Conservation (phyloP, 2,329 filamentous ascomycete genomes). For the Fusarium stilboides region DNA sequence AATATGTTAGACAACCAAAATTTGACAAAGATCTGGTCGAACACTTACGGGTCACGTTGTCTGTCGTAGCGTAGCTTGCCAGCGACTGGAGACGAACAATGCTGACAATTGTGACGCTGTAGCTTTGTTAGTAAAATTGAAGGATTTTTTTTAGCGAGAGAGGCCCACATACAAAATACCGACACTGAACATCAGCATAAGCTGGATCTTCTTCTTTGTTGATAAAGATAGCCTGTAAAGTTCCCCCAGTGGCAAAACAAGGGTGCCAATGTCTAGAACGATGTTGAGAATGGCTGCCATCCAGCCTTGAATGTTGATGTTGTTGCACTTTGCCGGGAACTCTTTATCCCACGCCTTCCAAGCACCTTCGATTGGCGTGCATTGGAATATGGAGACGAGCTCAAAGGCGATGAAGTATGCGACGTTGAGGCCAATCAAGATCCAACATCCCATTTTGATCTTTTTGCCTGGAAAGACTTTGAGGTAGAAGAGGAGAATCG, state of each 20-base stretch:
- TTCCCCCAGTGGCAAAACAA: conserved; percentile 14
- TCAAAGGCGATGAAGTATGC: conserved; percentile 41
- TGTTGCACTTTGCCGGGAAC: conserved; percentile 61
- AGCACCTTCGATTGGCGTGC: conserved; percentile 62
- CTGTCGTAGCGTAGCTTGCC: conserved; percentile 27
- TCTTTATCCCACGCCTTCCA: conserved; percentile 66
- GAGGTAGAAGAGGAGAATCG: conserved; percentile 25
- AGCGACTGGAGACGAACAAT: conserved; percentile 20
- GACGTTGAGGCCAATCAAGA: conserved; percentile 35
- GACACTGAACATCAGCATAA: conserved; percentile 32
- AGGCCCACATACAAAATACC: conserved; percentile 14
- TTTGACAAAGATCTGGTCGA: fast-evolving
- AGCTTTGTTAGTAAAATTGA: not conserved
- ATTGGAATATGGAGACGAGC: conserved; percentile 62
- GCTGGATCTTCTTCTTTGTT: conserved; percentile 23
- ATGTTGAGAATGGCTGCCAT: conserved; percentile 66
- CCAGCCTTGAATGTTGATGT: conserved; percentile 64
- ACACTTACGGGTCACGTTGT: conserved; percentile 26
- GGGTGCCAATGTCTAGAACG: conserved; percentile 58
- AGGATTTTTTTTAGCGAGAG: fast-evolving
- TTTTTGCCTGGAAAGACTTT: conserved; percentile 20
- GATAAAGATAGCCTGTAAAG: conserved; percentile 21
- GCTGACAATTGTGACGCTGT: conserved; percentile 25
- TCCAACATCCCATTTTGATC: conserved; percentile 5
- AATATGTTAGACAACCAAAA: not conserved